Conservation (phyloP, 495 filamentous ascomycete genomes). For the Pseudevernia furfuracea region DNA sequence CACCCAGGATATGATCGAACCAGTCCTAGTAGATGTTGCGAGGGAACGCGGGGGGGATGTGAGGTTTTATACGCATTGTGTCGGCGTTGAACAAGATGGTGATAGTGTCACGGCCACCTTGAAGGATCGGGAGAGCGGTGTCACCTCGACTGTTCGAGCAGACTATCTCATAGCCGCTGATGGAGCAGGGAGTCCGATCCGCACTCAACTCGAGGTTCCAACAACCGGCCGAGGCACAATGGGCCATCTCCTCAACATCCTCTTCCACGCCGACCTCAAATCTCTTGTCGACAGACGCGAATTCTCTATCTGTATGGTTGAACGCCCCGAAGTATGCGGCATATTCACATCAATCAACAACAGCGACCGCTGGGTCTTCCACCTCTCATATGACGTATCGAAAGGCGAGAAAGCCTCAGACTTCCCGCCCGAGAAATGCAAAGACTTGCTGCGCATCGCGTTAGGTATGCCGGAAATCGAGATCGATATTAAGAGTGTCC, state of each 20-base stretch:
- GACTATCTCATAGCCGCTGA: slow-evolving; percentile 34
- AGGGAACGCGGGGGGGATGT: slow-evolving; percentile 31
- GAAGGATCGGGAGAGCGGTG: slow-evolving; percentile 13
- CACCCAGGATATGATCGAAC: slow-evolving; percentile 32
- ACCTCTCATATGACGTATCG: slow-evolving; percentile 23
- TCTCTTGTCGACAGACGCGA: slow-evolving; percentile 25
- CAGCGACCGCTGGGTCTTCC: slow-evolving; percentile 29
- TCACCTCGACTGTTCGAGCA: slow-evolving; percentile 18
- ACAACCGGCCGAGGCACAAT: slow-evolving; percentile 32
- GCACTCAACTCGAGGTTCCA: slow-evolving; percentile 28
- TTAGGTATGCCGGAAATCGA: slow-evolving; percentile 23
- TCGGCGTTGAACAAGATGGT: slow-evolving; percentile 24
- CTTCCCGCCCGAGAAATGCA: slow-evolving; percentile 22
- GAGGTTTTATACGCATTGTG: slow-evolving; percentile 21
- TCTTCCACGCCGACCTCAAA: slow-evolving; percentile 32
- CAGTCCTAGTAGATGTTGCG: slow-evolving; percentile 27
- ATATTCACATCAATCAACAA: slow-evolving; percentile 32
- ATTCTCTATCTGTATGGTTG: slow-evolving; percentile 27
- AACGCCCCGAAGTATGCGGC: slow-evolving; percentile 25
- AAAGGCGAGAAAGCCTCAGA: slow-evolving; percentile 22
- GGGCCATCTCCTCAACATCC: slow-evolving; percentile 35
- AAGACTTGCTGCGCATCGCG: slow-evolving; percentile 23
- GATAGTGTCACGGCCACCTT: slow-evolving; percentile 23
- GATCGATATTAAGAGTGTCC: slow-evolving; percentile 21
- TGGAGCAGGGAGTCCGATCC: slow-evolving; percentile 31